Percentiles rank a stretch among this genome's conserved stretches.
Conservation (phyloP, 345 rosid species). For the Eucalyptus marginata region DNA sequence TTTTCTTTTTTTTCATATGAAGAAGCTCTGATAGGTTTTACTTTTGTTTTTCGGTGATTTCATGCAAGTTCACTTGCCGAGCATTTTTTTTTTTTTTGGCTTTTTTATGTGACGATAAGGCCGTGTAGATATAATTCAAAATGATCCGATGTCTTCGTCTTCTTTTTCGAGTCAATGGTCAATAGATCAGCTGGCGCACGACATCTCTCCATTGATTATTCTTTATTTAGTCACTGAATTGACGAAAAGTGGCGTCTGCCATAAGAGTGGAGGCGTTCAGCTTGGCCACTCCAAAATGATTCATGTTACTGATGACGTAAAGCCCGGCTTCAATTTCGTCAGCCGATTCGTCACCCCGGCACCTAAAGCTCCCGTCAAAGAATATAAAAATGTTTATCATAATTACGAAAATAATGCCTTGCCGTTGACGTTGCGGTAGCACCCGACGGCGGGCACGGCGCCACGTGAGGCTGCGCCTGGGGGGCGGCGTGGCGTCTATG, state of each 20-base stretch:
- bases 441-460: neutral
- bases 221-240: neutral
- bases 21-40: neutral
- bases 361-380: neutral
- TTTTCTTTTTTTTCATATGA: neutral
- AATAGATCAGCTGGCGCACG: neutral
- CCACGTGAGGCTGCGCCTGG: neutral
- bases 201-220: neutral
- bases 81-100: neutral
- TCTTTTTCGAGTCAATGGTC: no score
- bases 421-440: no score
- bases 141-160: no score
- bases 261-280: neutral
- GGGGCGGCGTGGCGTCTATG: neutral
- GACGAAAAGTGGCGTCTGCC: neutral
- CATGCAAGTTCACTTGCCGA: neutral
- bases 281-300: neutral
- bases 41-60: neutral
- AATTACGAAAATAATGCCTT: no score
- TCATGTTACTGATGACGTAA: accelerated
- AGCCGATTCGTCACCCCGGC: neutral
- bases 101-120: no score
- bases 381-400: neutral
- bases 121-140: neutral
- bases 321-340: neutral